phyloP scores from a whole-genome alignment of 768 basidiomycete genomes.

The Gloeostereum incarnatum region DNA sequence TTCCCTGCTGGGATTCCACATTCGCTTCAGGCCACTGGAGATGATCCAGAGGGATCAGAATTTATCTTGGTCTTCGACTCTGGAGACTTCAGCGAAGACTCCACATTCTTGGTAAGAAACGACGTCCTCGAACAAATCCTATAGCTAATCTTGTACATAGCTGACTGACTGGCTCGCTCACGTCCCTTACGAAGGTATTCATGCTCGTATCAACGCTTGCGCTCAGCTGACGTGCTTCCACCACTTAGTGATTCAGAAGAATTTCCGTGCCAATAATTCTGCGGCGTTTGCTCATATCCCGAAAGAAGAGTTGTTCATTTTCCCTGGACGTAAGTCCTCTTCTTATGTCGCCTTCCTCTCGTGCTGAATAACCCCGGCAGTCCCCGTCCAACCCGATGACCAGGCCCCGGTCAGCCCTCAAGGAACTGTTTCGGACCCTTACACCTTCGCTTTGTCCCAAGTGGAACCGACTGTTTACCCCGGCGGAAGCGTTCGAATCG shows the following conservation, averaged over 20 bases:
- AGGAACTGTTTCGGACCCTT: slow-evolving; percentile 34
- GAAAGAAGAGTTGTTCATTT: slow-evolving; percentile 40
- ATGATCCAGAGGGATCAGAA: slow-evolving; percentile 35
- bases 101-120: slow-evolving; percentile 37
- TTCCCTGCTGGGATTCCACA: slow-evolving; percentile 52
- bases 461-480: slow-evolving; percentile 29
- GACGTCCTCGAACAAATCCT: too few relatives aligned
- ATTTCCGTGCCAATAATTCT: slow-evolving; percentile 29
- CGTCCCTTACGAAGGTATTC: slow-evolving; percentile 27
- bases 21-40: slow-evolving; percentile 43
- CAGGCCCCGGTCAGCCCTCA: slow-evolving; percentile 29
- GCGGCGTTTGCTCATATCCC: slow-evolving; percentile 34
- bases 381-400: slow-evolving; percentile 25
- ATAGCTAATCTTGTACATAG: not conserved
- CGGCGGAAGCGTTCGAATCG: slow-evolving; percentile 42
- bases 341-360: not conserved
- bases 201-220: not conserved
- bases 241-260: slow-evolving; percentile 43
- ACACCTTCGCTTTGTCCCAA: slow-evolving; percentile 39
- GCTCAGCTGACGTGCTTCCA: not conserved
- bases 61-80: slow-evolving; percentile 39
- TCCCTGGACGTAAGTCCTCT: slow-evolving; percentile 29
- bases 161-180: slow-evolving; percentile 67
- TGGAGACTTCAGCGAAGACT: slow-evolving; percentile 43
- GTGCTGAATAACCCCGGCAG: slow-evolving; percentile 20